Evolutionary conservation across 345 rosid species (phyloP), one percentile per base, ranked within the genome.

Genomic region (Garcia nutans): DNA sequence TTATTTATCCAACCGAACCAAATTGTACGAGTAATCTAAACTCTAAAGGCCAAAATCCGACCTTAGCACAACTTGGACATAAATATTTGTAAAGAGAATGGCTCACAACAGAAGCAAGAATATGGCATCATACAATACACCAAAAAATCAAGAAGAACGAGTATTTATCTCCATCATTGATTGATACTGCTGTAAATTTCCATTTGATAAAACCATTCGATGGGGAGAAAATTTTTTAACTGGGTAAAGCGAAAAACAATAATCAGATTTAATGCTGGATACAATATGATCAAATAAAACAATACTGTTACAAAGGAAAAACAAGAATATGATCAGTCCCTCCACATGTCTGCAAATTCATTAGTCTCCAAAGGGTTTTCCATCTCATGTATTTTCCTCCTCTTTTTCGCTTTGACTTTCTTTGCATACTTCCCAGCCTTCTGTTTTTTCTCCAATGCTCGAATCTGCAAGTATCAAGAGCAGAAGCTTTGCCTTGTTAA

Each of bases 281-380:
- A 50, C 23, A 17, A 70, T 58, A 17, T 44, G 50, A 45, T 67
- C 12, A 13, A 17, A 19, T 54, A 54, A 17, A 19, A 0, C 44
- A 47, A 49, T 23, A 68, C 22, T 68, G 58, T 56, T 44, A 37
- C 10, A 0, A 6, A 68, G 7, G 15, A 52, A 47, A 47, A 45
- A 45, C 20, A 67, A 7, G 28, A 28, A 28, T 28, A 47, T 10
- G 26, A 19, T 71, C 76, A 85, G 8, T 89, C 92, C 77, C 80
- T 93, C 97, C 99, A 96, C 97, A 93, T 91, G 74, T 89, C 92
- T 15, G 93, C 95, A 89, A 92, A 92, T 76, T 93, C 97, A 86
- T 92, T 93, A 71, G 95, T 90, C 84, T 89, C 95, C 92, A 93
- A 75, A 47, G 92, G 97, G 80, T 92, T 93, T 10, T 89, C 71